Percentiles rank a stretch among this genome's conserved stretches.
Evolutionary conservation across 192 early-diverging fungal species (phyloP).

Genomic region (Linnemannia schmuckeri): DNA sequence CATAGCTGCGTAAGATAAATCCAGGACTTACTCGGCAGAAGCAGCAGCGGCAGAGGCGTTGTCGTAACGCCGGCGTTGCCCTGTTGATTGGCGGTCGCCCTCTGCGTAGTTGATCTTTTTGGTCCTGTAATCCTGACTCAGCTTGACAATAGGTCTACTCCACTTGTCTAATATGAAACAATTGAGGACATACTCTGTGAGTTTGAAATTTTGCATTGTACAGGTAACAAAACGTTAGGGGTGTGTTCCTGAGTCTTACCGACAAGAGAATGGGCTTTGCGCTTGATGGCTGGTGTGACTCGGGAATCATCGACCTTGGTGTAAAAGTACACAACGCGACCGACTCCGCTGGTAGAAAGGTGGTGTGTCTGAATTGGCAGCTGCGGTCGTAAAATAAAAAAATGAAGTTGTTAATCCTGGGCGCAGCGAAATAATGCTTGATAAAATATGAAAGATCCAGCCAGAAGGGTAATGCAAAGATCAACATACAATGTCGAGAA

Average conservation of each 20-base stretch:
- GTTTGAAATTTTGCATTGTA: not conserved
- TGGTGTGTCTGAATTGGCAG: conserved; percentile 81
- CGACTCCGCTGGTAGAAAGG: conserved; percentile 85
- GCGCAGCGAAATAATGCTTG: not conserved
- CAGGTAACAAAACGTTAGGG: not conserved
- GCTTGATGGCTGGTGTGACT: conserved; percentile 75
- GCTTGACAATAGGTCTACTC: conserved; percentile 87
- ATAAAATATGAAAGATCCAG: not conserved
- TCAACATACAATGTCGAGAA: conserved; percentile 71
- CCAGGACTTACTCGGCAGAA: conserved; percentile 31
- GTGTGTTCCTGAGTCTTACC: conserved; percentile 55
- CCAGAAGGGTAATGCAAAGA: no score
- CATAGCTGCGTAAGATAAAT: not conserved
- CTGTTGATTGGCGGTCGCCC: not conserved
- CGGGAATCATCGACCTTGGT: conserved; percentile 83
- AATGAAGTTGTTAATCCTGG: not conserved
- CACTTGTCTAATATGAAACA: conserved; percentile 61
- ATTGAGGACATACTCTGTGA: not conserved
- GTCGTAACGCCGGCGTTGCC: conserved; percentile 30
- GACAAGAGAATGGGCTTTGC: conserved; percentile 82
- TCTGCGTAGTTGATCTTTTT: conserved; percentile 55
- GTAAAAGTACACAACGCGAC: conserved; percentile 90
- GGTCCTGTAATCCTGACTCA: conserved; percentile 81
- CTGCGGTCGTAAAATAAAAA: conserved; percentile 18
- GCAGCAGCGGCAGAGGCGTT: not conserved